These are phyloP conservation scores for Mortierella sp. DNA, from an alignment of 371 early-diverging fungal genomes.

Conservation along the genomic window DNA sequence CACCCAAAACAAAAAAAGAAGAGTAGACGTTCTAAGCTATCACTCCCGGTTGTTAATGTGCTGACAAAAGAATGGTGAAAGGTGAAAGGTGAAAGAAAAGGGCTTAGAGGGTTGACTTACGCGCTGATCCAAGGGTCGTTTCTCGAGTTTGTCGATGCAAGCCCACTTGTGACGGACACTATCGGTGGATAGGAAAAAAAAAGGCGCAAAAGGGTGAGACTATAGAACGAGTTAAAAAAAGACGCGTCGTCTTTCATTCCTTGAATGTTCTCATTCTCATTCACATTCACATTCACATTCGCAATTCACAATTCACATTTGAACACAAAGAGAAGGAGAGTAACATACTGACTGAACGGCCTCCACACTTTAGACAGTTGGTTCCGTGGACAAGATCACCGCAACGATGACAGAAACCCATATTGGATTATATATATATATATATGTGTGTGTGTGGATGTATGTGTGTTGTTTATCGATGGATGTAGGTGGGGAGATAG, in stretches of 20 bases:
- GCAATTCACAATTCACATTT: neutral
- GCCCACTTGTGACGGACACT: constrained; percentile 67
- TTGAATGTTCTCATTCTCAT: neutral
- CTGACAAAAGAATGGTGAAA: neutral
- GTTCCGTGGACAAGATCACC: constrained; percentile 66
- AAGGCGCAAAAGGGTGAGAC: neutral
- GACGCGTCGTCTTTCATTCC: too few species aligned
- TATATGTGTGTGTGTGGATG: neutral
- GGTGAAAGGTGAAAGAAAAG: neutral
- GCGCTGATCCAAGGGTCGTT: constrained; percentile 57
- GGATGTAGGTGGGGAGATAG: neutral
- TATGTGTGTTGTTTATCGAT: neutral
- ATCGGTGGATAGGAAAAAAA: neutral
- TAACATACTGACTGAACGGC: constrained; percentile 68
- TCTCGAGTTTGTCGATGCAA: constrained; percentile 52
- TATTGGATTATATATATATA: constrained; percentile 29
- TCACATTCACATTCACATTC: neutral
- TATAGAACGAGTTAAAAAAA: neutral
- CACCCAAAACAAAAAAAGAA: neutral
- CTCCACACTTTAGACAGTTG: constrained; percentile 72
- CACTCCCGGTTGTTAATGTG: neutral
- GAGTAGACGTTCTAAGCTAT: neutral
- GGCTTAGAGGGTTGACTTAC: constrained; percentile 28
- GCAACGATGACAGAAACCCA: constrained; percentile 75
- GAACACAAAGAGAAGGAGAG: neutral